These are phyloP conservation scores for Venturia oleaginea DNA, from an alignment of 2,329 filamentous ascomycete genomes.

Conservation along the genomic window DNA sequence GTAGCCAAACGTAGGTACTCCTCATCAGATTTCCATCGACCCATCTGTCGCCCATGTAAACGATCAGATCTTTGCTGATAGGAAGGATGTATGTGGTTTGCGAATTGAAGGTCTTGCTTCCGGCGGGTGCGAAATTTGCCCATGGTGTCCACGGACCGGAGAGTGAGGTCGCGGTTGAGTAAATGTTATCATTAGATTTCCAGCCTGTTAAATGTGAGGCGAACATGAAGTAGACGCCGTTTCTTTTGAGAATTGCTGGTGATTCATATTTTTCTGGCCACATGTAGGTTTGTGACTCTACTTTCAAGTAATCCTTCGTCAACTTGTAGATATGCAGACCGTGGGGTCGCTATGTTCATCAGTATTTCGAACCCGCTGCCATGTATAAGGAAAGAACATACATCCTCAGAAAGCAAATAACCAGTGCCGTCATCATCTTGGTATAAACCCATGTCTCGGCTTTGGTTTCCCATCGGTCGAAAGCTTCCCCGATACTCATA, in stretches of 20 bases:
- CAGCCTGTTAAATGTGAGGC: constrained; percentile 26
- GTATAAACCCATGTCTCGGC: constrained; percentile 51
- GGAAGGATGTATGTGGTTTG: constrained; percentile 53
- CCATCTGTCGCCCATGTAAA: constrained; percentile 64
- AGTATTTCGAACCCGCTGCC: not conserved
- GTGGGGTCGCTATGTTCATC: constrained; percentile 38
- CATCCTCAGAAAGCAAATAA: constrained; percentile 56
- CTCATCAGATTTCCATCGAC: constrained; percentile 48
- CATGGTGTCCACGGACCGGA: constrained; percentile 53
- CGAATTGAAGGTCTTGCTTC: constrained; percentile 49
- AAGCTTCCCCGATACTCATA: constrained; percentile 45
- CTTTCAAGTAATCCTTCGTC: constrained; percentile 47
- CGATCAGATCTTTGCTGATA: constrained; percentile 32
- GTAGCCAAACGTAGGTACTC: constrained; percentile 58
- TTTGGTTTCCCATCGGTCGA: constrained; percentile 41
- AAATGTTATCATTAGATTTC: constrained; percentile 57
- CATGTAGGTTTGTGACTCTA: constrained; percentile 40
- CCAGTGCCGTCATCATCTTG: constrained; percentile 52
- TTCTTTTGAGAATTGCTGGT: constrained; percentile 54
- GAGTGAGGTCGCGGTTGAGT: constrained; percentile 49
- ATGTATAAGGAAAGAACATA: constrained; percentile 25
- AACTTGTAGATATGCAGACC: constrained; percentile 51
- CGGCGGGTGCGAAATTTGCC: constrained; percentile 48
- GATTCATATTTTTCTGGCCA: constrained; percentile 51
- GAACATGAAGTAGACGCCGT: constrained; percentile 31